Evolutionary conservation across 2,329 filamentous ascomycete genomes (phyloP).

Genomic region (Verticillium tricorpus): DNA sequence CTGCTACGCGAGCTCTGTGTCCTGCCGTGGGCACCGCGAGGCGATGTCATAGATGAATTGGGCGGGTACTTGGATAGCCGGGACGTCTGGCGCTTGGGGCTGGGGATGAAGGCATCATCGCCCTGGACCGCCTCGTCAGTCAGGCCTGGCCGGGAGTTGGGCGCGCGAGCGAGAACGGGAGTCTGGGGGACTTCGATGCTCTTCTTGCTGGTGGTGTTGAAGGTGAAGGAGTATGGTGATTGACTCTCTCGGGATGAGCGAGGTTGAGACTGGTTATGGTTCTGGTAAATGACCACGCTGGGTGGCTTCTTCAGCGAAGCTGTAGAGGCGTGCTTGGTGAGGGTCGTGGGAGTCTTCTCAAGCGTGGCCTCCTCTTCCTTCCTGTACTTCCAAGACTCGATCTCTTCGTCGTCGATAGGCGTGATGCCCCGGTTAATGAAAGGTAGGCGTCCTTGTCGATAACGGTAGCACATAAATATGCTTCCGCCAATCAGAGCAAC

Average conservation of each 20-base stretch:
- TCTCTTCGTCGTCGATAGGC: conserved; percentile 62
- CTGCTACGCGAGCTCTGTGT: conserved; percentile 43
- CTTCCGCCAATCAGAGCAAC: conserved; percentile 28
- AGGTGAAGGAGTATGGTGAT: conserved; percentile 6
- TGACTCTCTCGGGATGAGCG: conserved; percentile 6
- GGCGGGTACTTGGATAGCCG: conserved; percentile 47
- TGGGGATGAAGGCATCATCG: conserved; percentile 53
- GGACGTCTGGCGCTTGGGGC: conserved; percentile 47
- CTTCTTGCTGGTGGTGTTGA: conserved; percentile 23
- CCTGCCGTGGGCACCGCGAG: conserved; percentile 26
- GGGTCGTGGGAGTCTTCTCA: conserved; percentile 15
- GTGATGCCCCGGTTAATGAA: conserved; percentile 52
- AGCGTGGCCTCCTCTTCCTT: conserved; percentile 19
- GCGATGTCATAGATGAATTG: conserved; percentile 12
- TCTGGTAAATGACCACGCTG: conserved; percentile 51
- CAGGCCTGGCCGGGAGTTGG: conserved; percentile 57
- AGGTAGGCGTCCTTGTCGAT: conserved; percentile 30
- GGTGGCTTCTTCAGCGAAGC: conserved; percentile 38
- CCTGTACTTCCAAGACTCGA: conserved; percentile 55
- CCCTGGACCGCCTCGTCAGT: conserved; percentile 59
- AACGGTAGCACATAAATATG: conserved; percentile 33
- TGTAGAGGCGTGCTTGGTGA: conserved; percentile 29
- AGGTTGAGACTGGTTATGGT: conserved; percentile 11
- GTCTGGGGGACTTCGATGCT: conserved; percentile 43
- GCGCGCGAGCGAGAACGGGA: conserved; percentile 53